Base-by-base conservation (phyloP, 139 green algal species). In the Zygnema circumcarinatum region DNA sequence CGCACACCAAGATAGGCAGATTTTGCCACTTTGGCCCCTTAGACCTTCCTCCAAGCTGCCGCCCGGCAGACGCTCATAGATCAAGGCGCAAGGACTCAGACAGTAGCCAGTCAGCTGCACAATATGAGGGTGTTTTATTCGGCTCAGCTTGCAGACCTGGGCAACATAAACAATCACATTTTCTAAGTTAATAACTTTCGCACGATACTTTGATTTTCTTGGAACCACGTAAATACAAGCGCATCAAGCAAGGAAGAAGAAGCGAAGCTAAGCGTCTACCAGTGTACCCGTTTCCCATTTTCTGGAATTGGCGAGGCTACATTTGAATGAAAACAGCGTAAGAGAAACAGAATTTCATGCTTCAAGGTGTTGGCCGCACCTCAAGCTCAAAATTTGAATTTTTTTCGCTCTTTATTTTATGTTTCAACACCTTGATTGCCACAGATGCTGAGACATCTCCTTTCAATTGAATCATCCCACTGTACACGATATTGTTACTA, bases 51-150 rank as follows among this genome's bases (percentile, higher is more conserved):
- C 92, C 67, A 94, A 72, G 56, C 40, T 91, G 53, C 89, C 84
- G 35, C 86, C 78, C 36, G 85, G 74, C 79, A 94, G 84, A 32
- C 90, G 79, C 87, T 94, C 92, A 83, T 94, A 94, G 67, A 94
- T 90, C 53, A 94, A 82, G 20, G 83, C 83, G 88, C 89, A 89
- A 16, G 92, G 88, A 7, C 16, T 16, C 47, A 62, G 7, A 88
- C 92, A 94, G 42, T 69, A 78, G 67, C 92, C 92, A 1, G 94
- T 90, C 16, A 93, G 88, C 84, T 93, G 86, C 68, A 94, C 90
- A 33, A 94, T 89, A 85, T 94, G 88, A 0, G 92, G 92, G 82
- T 94, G 92, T 82, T 92, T 92, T 79, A 94, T 81, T 2, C 85
- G 68, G 0, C 42, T 84, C 67, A 94, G 85, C 41, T 93, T 93